These are phyloP conservation scores for Viola pubescens DNA, from an alignment of 441 rosid species.

Conservation along the genomic window DNA sequence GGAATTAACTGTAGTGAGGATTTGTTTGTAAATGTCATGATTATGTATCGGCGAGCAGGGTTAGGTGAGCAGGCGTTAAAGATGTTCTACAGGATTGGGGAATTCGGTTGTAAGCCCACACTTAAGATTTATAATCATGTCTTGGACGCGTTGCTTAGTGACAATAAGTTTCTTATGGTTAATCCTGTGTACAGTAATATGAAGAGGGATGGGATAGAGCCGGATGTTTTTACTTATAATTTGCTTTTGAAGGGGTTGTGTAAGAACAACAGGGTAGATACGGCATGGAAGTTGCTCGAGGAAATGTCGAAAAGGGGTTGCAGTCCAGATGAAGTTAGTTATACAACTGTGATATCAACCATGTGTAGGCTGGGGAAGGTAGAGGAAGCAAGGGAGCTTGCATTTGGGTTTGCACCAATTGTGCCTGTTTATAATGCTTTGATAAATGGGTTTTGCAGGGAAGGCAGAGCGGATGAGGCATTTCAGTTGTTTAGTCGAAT, in stretches of 20 bases:
- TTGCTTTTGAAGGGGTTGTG: constrained; percentile 81
- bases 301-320: constrained; percentile 69
- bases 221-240: constrained; percentile 73
- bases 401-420: constrained; percentile 38
- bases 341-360: constrained; percentile 59
- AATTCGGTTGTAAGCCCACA: constrained; percentile 72
- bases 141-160: constrained; percentile 69
- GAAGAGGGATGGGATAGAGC: constrained; percentile 80
- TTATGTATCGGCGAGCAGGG: constrained; percentile 41
- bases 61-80: constrained; percentile 70
- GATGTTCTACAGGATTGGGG: constrained; percentile 66
- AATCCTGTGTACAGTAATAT: constrained; percentile 56
- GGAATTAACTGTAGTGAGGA: constrained; percentile 59
- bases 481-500: constrained; percentile 45
- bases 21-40: constrained; percentile 51
- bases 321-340: constrained; percentile 73
- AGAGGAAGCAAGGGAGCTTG: constrained; percentile 62
- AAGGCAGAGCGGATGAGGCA: constrained; percentile 38
- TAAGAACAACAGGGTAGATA: constrained; percentile 66
- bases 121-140: constrained; percentile 80
- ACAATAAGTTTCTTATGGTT: constrained; percentile 65
- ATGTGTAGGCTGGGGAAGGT: constrained; percentile 65
- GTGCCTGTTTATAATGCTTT: constrained; percentile 65
- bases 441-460: constrained; percentile 56
- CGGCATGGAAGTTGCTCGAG: constrained; percentile 58